A percentile compares a stretch with the other conserved stretches of the same genome.
Conservation (phyloP, 805 yeast genomes). For the Candida fluviatilis region DNA sequence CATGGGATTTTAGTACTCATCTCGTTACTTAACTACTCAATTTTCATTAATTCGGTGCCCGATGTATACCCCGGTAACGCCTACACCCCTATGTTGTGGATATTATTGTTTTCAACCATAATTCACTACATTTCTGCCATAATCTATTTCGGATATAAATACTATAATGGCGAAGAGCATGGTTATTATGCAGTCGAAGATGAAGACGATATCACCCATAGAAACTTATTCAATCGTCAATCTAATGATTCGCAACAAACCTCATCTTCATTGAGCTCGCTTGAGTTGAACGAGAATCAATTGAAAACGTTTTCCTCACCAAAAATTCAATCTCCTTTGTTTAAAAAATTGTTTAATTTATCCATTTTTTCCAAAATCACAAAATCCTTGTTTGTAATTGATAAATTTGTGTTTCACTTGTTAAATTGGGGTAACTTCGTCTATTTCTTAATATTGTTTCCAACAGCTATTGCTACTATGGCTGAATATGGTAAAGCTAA, state of each 20-base stretch:
- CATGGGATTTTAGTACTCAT: conserved; percentile 45
- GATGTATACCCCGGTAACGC: conserved; percentile 72
- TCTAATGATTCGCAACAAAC: not conserved
- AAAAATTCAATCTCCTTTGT: not conserved
- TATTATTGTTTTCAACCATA: conserved; percentile 49
- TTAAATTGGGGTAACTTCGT: conserved; percentile 65
- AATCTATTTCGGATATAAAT: conserved; percentile 15
- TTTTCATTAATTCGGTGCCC: conserved; percentile 59
- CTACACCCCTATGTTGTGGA: conserved; percentile 61
- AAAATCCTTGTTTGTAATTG: not conserved
- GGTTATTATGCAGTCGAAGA: not conserved
- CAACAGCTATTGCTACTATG: conserved; percentile 61
- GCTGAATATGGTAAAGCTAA: conserved; percentile 63
- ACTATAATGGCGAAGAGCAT: not conserved
- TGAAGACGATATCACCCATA: not conserved
- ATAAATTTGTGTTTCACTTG: conserved; percentile 32
- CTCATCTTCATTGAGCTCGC: not conserved
- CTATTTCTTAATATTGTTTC: conserved; percentile 55
- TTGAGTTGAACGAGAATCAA: conserved; percentile 2
- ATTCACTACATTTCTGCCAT: conserved; percentile 56
- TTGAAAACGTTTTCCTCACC: conserved; percentile 1
- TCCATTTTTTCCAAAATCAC: not conserved
- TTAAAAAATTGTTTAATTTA: not conserved
- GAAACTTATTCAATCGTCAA: not conserved
- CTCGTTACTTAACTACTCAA: conserved; percentile 51